Percentiles rank a stretch among this genome's conserved stretches.
phyloP scores from a whole-genome alignment of 345 rosid genomes.

The Conringia planisiliqua region DNA sequence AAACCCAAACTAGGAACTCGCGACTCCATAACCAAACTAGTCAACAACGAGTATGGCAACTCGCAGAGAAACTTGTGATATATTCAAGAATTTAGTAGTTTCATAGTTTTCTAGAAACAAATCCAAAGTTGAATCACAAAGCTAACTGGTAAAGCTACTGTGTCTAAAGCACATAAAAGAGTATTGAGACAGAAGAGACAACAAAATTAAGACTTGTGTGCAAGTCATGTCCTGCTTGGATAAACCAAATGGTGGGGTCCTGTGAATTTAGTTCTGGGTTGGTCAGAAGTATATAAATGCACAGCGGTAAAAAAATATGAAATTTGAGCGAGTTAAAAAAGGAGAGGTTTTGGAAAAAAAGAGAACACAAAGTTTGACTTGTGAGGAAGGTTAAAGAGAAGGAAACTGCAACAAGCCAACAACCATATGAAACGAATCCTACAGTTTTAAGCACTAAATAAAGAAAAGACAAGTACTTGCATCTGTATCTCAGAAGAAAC shows the following conservation, averaged over 20 bases:
- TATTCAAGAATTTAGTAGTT: neutral
- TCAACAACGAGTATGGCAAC: neutral
- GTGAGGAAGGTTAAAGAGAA: neutral
- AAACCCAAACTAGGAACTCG: neutral
- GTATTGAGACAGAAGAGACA: conserved; percentile 14
- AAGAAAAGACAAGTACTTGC: neutral
- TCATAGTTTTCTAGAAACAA: neutral
- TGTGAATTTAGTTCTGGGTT: conserved; percentile 28
- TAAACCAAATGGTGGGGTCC: conserved; percentile 15
- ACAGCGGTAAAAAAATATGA: neutral
- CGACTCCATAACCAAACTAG: neutral
- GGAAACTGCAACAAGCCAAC: conserved; percentile 12
- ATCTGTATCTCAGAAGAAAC: conserved; percentile 14
- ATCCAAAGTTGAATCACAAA: neutral
- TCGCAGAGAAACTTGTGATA: neutral
- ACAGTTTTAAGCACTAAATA: conserved; percentile 10
- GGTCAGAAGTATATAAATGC: conserved; percentile 25
- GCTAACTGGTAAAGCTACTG: neutral
- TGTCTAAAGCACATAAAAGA: neutral
- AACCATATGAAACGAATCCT: neutral
- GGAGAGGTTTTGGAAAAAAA: neutral
- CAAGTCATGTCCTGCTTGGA: conserved; percentile 20
- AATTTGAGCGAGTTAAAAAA: neutral
- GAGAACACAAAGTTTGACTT: conserved; percentile 23
- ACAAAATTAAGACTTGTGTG: conserved; percentile 21